Evolutionary conservation across 2,329 filamentous ascomycete species (phyloP).

Genomic region (Chrysosporium queenslandicum): DNA sequence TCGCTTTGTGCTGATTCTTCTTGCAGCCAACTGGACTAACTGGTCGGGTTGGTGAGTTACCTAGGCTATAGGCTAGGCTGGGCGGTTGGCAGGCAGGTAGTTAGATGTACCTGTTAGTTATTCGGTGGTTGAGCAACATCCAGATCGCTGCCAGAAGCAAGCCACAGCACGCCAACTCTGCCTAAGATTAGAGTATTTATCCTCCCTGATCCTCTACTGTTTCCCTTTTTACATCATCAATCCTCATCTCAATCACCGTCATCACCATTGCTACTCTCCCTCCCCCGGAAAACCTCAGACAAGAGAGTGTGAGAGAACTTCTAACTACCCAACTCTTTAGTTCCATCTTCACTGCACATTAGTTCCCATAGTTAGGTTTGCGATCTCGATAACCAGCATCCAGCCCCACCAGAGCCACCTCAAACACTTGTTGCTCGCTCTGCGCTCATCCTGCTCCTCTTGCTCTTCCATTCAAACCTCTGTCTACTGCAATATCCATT

Average conservation of each 20-base stretch:
- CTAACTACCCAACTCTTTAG: neutral
- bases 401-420: constrained; percentile 7
- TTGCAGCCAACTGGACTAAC: neutral
- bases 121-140: no score
- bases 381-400: neutral
- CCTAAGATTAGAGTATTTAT: no score
- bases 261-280: neutral
- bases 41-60: no score
- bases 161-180: neutral
- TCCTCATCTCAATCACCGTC: neutral
- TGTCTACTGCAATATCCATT: neutral
- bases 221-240: neutral
- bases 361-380: no score
- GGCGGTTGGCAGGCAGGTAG: neutral
- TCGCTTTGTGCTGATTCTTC: neutral
- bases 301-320: neutral
- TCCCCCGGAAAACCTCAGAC: neutral
- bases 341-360: neutral
- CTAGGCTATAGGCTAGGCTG: neutral
- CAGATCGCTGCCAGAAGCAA: no score
- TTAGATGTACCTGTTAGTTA: neutral
- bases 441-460: neutral
- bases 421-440: neutral
- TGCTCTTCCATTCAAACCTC: neutral
- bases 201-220: no score